These are phyloP conservation scores for Marasmius oreades DNA, from an alignment of 1,284 basidiomycete genomes.

Conservation along the genomic window DNA sequence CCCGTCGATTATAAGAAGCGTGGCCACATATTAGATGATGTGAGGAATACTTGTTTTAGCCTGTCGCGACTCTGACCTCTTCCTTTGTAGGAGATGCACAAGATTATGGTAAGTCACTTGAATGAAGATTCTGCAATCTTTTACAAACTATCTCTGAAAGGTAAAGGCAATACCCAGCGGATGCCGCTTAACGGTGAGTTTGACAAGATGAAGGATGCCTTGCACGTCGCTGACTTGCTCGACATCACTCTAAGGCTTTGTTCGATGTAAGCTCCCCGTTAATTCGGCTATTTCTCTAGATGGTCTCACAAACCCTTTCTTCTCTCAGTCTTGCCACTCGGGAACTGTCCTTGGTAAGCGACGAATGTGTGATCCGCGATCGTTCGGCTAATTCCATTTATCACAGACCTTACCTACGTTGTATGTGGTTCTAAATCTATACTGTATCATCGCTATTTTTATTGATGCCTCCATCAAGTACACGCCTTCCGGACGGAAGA, in stretches of 20 bases:
- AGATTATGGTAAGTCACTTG: slow-evolving; percentile 44
- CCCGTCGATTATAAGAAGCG: slow-evolving; percentile 71
- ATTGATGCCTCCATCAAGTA: slow-evolving; percentile 39
- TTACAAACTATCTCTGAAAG: slow-evolving; percentile 27
- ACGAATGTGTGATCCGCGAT: not conserved
- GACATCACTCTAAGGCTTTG: slow-evolving; percentile 41
- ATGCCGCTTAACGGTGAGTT: slow-evolving; percentile 67
- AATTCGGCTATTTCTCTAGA: slow-evolving; percentile 17
- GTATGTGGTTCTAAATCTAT: slow-evolving; percentile 29
- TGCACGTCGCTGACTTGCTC: not conserved
- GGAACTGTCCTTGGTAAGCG: slow-evolving; percentile 57
- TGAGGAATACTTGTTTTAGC: slow-evolving; percentile 30
- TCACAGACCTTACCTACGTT: slow-evolving; percentile 59
- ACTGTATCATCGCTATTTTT: not conserved
- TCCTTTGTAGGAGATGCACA: slow-evolving; percentile 49
- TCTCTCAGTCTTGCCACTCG: slow-evolving; percentile 55
- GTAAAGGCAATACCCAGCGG: slow-evolving; percentile 56
- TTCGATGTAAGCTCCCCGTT: slow-evolving; percentile 56
- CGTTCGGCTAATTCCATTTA: not conserved
- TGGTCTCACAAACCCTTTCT: not conserved
- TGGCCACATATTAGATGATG: slow-evolving; percentile 77
- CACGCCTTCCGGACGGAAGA: slow-evolving; percentile 54
- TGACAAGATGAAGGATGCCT: slow-evolving; percentile 1
- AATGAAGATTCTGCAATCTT: too few species aligned
- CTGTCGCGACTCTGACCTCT: slow-evolving; percentile 5